Evolutionary conservation across 352 stramenopile species (phyloP).

Genomic region (Phytophthora chlamydospora): DNA sequence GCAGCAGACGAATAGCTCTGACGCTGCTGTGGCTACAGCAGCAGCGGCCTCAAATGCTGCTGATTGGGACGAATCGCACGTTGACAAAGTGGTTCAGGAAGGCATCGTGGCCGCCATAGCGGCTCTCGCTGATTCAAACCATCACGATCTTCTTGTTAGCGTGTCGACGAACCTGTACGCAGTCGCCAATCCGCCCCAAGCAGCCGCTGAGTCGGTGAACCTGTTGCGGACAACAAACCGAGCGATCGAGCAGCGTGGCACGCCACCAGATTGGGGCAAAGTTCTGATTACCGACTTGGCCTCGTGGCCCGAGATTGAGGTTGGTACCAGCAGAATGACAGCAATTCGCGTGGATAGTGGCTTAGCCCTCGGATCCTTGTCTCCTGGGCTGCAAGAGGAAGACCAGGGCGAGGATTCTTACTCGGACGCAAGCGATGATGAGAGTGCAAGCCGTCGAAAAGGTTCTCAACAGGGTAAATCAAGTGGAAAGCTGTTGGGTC

Average conservation of each 20-base stretch:
- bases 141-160: constrained; percentile 57
- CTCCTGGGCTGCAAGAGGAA: constrained; percentile 21
- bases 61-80: constrained; percentile 49
- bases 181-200: constrained; percentile 12
- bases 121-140: constrained; percentile 62
- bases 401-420: constrained; percentile 42
- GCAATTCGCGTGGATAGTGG: constrained; percentile 26
- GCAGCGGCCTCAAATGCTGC: constrained; percentile 9
- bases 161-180: constrained; percentile 33
- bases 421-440: constrained; percentile 52
- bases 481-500: constrained; percentile 8
- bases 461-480: constrained; percentile 24
- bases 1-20: constrained; percentile 20
- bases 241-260: constrained; percentile 53
- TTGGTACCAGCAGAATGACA: constrained; percentile 17
- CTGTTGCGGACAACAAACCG: constrained; percentile 36
- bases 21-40: constrained; percentile 20
- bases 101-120: constrained; percentile 72
- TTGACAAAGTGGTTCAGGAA: constrained; percentile 71
- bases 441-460: constrained; percentile 28
- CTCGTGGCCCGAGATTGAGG: constrained; percentile 56
- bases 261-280: constrained; percentile 60
- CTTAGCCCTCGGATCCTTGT: constrained; percentile 19
- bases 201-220: constrained; percentile 18
- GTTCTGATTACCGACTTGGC: constrained; percentile 57